Conservation (phyloP, 495 filamentous ascomycete species). For the Trichoderma erinaceum region DNA sequence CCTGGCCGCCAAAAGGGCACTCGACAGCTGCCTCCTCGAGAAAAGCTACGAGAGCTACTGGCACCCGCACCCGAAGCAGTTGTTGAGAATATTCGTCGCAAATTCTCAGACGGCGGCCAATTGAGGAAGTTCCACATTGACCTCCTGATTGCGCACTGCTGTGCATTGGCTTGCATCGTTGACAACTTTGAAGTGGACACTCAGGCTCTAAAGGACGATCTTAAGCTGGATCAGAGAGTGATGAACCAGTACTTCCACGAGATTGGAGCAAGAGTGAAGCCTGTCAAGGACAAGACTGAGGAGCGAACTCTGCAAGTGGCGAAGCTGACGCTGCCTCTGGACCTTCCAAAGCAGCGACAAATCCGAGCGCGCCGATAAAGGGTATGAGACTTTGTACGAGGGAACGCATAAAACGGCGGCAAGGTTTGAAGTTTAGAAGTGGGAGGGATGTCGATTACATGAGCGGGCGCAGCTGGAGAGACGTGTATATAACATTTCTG, state of each 20-base stretch:
- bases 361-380: neutral
- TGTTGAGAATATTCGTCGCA: conserved; percentile 59
- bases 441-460: neutral
- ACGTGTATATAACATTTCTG: neutral
- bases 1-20: conserved; percentile 36
- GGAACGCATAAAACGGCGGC: neutral
- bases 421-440: neutral
- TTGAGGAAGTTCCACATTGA: conserved; percentile 60
- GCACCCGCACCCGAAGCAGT: conserved; percentile 53
- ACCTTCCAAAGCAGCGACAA: conserved; percentile 59
- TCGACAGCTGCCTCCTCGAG: conserved; percentile 39
- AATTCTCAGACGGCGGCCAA: conserved; percentile 57
- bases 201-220: conserved; percentile 67
- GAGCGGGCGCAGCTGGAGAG: neutral
- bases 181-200: conserved; percentile 76
- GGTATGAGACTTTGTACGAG: neutral
- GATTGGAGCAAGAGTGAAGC: conserved; percentile 62
- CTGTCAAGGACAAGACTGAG: conserved; percentile 37
- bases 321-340: conserved; percentile 67
- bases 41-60: conserved; percentile 43
- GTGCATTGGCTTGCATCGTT: conserved; percentile 59
- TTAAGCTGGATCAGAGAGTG: conserved; percentile 63
- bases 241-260: conserved; percentile 69
- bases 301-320: conserved; percentile 55
- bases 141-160: conserved; percentile 62